Evolutionary conservation across 805 yeast species (phyloP).

Genomic region (Scheffersomyces ergatensis): DNA sequence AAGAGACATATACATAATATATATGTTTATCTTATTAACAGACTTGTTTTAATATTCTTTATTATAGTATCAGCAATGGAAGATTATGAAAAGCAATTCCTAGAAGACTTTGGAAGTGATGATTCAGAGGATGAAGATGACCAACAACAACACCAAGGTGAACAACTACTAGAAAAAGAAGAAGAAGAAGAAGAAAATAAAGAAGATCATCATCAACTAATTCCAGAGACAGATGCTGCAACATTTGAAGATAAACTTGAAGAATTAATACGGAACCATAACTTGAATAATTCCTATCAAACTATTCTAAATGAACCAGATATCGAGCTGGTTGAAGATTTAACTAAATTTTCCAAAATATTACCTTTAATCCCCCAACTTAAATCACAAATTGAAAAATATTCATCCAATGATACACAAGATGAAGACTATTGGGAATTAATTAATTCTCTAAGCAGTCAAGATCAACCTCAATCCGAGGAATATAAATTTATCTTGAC

Average conservation of each 20-base stretch:
- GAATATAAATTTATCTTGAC: conserved; percentile 52
- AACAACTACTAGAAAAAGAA: conserved; percentile 6
- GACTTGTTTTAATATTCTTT: too few species aligned
- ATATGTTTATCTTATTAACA: too few species aligned
- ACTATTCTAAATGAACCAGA: conserved; percentile 16
- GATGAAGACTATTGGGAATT: conserved; percentile 30
- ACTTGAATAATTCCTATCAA: conserved; percentile 8
- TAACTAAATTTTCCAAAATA: conserved; percentile 18
- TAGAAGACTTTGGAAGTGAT: conserved; percentile 38
- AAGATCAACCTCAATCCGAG: conserved; percentile 15
- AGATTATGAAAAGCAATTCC: conserved; percentile 41
- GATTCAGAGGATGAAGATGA: conserved; percentile 20
- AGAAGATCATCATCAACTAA: too few species aligned
- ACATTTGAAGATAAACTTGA: conserved; percentile 12
- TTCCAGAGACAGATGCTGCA: background rate
- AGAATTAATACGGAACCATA: conserved; percentile 7
- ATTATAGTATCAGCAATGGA: conserved; percentile 7
- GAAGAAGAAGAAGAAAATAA: conserved; percentile 4
- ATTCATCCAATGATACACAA: conserved; percentile 13
- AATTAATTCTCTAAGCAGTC: conserved; percentile 23
- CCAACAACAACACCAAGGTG: background rate
- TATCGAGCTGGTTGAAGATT: conserved; percentile 16
- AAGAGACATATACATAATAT: too few species aligned
- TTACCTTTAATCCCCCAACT: conserved; percentile 21
- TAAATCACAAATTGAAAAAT: conserved; percentile 15